Conservation (phyloP, 2,329 filamentous ascomycete genomes). For the Hypoxylon sp. region DNA sequence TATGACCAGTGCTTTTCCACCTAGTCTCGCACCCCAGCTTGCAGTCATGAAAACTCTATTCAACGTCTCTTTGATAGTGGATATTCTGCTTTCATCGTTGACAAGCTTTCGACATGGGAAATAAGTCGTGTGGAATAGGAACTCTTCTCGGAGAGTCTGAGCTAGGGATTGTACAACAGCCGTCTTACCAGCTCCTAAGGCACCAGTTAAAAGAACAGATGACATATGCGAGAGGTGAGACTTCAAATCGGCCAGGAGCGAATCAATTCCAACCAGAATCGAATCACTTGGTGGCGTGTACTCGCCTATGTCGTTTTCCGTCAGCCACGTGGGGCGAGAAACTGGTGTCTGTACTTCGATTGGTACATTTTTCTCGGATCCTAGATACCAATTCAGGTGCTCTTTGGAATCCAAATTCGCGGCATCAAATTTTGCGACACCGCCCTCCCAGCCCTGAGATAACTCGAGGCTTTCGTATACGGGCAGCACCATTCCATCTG, state of each 20-base stretch:
- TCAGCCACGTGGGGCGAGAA: constrained; percentile 72
- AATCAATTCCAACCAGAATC: constrained; percentile 86
- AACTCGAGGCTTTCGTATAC: constrained; percentile 67
- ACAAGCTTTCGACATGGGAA: constrained; percentile 89
- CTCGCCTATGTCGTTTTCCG: constrained; percentile 63
- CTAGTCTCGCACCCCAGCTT: constrained; percentile 90
- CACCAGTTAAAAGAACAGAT: constrained; percentile 90
- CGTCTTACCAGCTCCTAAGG: constrained; percentile 91
- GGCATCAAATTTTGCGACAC: constrained; percentile 83
- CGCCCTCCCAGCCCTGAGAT: constrained; percentile 82
- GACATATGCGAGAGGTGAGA: constrained; percentile 87
- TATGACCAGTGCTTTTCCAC: constrained; percentile 86
- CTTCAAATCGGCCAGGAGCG: constrained; percentile 78
- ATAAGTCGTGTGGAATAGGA: constrained; percentile 86
- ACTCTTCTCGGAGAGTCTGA: constrained; percentile 78
- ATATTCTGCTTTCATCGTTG: constrained; percentile 90
- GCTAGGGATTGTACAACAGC: constrained; percentile 83
- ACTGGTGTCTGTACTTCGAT: constrained; percentile 85
- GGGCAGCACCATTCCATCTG: constrained; percentile 86
- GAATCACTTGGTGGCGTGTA: constrained; percentile 71
- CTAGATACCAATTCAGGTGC: constrained; percentile 78
- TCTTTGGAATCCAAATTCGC: constrained; percentile 62
- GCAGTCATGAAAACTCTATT: constrained; percentile 88
- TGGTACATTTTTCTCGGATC: constrained; percentile 79
- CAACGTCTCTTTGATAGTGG: constrained; percentile 91